Evolutionary conservation across 1,284 basidiomycete genomes (phyloP).

Genomic region (Fomitopsis schrenkii): DNA sequence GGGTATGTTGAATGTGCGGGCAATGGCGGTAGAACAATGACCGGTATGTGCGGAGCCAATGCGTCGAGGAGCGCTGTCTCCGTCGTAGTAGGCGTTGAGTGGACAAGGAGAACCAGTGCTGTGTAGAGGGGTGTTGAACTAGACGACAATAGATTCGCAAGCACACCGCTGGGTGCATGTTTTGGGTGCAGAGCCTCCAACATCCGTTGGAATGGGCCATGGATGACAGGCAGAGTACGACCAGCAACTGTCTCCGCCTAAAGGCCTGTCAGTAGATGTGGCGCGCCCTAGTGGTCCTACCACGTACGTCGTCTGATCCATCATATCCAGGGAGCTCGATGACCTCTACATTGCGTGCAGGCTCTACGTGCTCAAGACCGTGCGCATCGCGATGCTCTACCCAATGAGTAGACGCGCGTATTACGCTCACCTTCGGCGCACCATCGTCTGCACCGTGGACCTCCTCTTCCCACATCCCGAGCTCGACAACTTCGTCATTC

Average conservation of each 20-base stretch:
- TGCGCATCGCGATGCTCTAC: slow-evolving; percentile 58
- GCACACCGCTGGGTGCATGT: slow-evolving; percentile 41
- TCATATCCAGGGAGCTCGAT: slow-evolving; percentile 45
- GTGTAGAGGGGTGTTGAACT: slow-evolving; percentile 43
- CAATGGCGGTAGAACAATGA: slow-evolving; percentile 45
- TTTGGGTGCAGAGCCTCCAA: slow-evolving; percentile 46
- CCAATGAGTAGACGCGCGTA: slow-evolving; percentile 66
- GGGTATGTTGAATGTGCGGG: slow-evolving; percentile 7
- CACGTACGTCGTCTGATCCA: slow-evolving; percentile 37
- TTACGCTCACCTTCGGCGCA: slow-evolving; percentile 25
- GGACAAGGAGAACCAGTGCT: slow-evolving; percentile 22
- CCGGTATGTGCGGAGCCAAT: slow-evolving; percentile 52
- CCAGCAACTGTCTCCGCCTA: slow-evolving; percentile 22
- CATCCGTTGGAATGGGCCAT: slow-evolving; percentile 50
- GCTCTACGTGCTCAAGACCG: slow-evolving; percentile 61
- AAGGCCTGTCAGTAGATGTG: not conserved
- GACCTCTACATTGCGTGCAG: slow-evolving; percentile 58
- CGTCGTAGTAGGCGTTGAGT: slow-evolving; percentile 23
- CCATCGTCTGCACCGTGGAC: slow-evolving; percentile 22
- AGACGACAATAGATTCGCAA: slow-evolving; percentile 51
- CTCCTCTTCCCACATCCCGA: slow-evolving; percentile 50
- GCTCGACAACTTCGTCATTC: slow-evolving; percentile 62
- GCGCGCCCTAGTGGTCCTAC: not conserved
- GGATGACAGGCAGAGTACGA: slow-evolving; percentile 42
- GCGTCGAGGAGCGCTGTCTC: slow-evolving; percentile 47